Evolutionary conservation across 139 green algal genomes (phyloP), one percentile per base, ranked within the genome.

Genomic region (Chlamydomonas schloesseri): DNA sequence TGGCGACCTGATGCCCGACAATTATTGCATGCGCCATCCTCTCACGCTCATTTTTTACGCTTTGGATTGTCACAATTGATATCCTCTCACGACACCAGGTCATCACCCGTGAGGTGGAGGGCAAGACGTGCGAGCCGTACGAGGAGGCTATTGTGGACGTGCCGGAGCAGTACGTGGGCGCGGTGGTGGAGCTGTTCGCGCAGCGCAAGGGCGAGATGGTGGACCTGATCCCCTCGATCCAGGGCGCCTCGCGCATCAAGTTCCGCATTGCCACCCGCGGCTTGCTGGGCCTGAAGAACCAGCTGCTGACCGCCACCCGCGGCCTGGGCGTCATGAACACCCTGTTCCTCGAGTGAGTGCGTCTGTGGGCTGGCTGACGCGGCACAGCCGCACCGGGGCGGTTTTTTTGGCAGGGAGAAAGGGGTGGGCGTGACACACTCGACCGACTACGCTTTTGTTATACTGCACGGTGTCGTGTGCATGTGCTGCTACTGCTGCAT

Each of bases 311-410:
- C 4, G 97, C 97, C 37, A 99, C 97, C 20, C 95, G 97, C 65
- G 98, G 98, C 81, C 98, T 96, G 64, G 97, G 95, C 46, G 91
- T 99, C 81, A 90, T 99, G 71, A 99, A 99, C 96, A 99, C 98
- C 26, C 93, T 97, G 73, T 97, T 99, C 88, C 64, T 89, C 23
- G 88, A 91, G 79, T 88, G 76, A 84, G 77, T 84, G 36, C n/a
- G n/a, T n/a, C n/a, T n/a, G n/a, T n/a, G n/a, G n/a, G n/a, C n/a
- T n/a, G n/a, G n/a, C n/a, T n/a, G n/a, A n/a, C n/a, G n/a, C n/a
- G n/a, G n/a, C 42, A 50, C 42, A 8, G 42, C 42, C 42, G 42
- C n/a, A n/a, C n/a, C n/a, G n/a, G n/a, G n/a, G n/a, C n/a, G n/a
- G n/a, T n/a, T n/a, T n/a, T n/a, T n/a, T n/a, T n/a, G n/a, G n/a